Evolutionary conservation across 73 alveolate species (phyloP).

Genomic region (Tetrahymena thermophila): DNA sequence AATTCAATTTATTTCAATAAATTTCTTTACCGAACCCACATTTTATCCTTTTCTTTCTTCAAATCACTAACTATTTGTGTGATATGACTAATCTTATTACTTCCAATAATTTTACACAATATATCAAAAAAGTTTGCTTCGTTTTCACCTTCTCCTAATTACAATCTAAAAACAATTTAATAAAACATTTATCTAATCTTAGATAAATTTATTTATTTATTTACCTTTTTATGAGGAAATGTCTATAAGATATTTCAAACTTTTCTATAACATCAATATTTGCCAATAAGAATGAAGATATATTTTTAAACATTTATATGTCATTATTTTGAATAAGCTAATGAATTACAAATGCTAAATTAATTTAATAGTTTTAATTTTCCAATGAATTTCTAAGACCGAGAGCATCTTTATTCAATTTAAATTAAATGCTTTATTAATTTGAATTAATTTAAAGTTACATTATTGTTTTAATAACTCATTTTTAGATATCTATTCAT

Average conservation of each 20-base stretch:
- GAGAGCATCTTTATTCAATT: background rate
- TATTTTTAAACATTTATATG: background rate
- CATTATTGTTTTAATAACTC: background rate
- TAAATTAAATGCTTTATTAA: background rate
- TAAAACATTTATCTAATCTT: no score
- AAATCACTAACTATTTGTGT: background rate
- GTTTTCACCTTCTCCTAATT: background rate
- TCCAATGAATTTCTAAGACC: background rate
- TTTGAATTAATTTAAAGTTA: background rate
- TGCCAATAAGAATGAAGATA: background rate
- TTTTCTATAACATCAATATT: background rate
- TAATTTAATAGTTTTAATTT: background rate
- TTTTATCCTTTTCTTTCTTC: background rate
- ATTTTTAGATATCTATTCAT: background rate
- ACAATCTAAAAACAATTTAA: background rate
- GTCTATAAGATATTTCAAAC: background rate
- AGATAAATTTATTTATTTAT: no score
- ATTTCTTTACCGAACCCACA: background rate
- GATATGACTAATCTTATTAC: background rate
- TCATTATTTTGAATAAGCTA: background rate
- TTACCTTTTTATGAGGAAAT: background rate
- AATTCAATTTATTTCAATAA: background rate
- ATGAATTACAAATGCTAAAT: background rate
- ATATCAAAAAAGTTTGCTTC: background rate
- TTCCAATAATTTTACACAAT: background rate